Evolutionary conservation across 176 grass and related monocot genomes (phyloP).

Genomic region (Avena insularis): DNA sequence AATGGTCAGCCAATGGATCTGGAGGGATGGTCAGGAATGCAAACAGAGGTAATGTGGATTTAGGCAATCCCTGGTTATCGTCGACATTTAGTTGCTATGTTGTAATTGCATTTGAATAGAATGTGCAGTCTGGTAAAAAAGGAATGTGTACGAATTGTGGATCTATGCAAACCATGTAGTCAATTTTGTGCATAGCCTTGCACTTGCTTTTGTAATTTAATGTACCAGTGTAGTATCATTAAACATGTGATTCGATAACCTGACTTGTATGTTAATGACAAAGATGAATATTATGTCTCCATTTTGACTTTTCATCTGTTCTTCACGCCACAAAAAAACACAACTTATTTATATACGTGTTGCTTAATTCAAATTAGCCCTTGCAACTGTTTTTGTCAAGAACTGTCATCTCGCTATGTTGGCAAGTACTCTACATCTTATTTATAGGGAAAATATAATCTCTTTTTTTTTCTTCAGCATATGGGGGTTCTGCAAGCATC

Average conservation of each 20-base stretch:
- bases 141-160: conserved; percentile 4
- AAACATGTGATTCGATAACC: not conserved
- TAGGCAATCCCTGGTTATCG: conserved; percentile 19
- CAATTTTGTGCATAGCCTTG: conserved; percentile 9
- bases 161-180: conserved; percentile 13
- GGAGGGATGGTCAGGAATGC: conserved; percentile 84
- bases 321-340: not conserved
- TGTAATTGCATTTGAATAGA: conserved; percentile 11
- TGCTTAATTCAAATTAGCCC: conserved; percentile 34
- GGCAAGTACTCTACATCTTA: conserved; percentile 27
- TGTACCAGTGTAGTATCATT: not conserved
- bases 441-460: conserved; percentile 41
- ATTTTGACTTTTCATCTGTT: not conserved
- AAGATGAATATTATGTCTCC: conserved; percentile 32
- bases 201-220: conserved; percentile 15
- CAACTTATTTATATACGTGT: not conserved
- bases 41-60: conserved; percentile 78
- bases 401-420: not conserved
- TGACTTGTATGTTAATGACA: conserved; percentile 26
- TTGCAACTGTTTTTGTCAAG: not conserved
- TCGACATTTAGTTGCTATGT: conserved; percentile 12
- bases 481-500: conserved; percentile 70
- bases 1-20: conserved; percentile 98
- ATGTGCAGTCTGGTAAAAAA: not conserved
- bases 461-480: conserved; percentile 59